Base-by-base conservation (phyloP, 2,329 filamentous ascomycete genomes). In the Nemania serpens region DNA sequence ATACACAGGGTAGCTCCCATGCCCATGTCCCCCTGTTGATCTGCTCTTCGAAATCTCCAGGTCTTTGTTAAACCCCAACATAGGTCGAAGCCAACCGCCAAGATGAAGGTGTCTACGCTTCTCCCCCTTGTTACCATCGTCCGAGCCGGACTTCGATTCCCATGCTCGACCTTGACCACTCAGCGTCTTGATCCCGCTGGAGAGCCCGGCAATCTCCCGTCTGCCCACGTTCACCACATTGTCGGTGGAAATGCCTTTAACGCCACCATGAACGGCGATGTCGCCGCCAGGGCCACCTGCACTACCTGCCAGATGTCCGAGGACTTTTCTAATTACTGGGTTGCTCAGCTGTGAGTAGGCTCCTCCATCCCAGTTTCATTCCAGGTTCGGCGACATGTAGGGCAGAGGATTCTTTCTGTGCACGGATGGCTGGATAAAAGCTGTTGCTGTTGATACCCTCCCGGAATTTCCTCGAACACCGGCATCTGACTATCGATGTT, bases 241-340 rank as follows among this genome's bases (percentile, higher is more conserved):
- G 64, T 66, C 20, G 64, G 64, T 18, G 64, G 64, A 25, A 64
- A 66, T 58, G 58, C 64, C 3, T 66, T 66, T 34, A 66, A 66
- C 18, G 59, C 45, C 12, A 64, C 62, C 1, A 64, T 66, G 61
- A 33, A n/a, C 12, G 61, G 64, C 10, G 61, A 62, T 54, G 58
- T 62, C 6, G 55, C 37, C 22, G 17, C 55, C 5, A 47, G 61
- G 29, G 63, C 63, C 36, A 64, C 64, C 12, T 70, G 69, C 52
- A 71, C 69, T n/a, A 69, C 68, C 3, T 69, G 68, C 47, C 58
- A 68, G 25, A 68, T 67, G 64, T 34, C 66, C 2, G 68, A 69
- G 45, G 68, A 70, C 58, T 69, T 70, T 18, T 68, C 65, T 13
- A 70, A 70, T 37, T 70, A 70, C 45, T 70, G 69, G 68, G 66